A percentile compares a stretch with the other conserved stretches of the same genome.
These are phyloP conservation scores for Scleroderma bovista DNA, from an alignment of 768 basidiomycete genomes.

Conservation along the genomic window DNA sequence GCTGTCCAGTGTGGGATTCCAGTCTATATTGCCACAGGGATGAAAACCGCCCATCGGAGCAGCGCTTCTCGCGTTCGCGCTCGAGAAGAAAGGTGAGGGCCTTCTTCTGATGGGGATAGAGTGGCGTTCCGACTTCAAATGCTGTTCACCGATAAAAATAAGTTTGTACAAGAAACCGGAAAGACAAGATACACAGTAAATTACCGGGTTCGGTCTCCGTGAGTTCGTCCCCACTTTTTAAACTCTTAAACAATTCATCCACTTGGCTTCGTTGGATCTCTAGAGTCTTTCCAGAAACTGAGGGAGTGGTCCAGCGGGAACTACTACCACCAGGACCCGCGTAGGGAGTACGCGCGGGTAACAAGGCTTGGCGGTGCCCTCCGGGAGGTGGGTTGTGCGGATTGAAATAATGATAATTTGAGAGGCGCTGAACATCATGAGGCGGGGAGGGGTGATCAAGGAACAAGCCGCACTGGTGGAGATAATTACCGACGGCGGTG, in stretches of 20 bases:
- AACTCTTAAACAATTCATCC: slow-evolving; percentile 86
- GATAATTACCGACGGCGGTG: slow-evolving; percentile 68
- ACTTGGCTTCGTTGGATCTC: slow-evolving; percentile 92
- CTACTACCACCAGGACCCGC: slow-evolving; percentile 32
- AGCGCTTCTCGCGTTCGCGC: slow-evolving; percentile 64
- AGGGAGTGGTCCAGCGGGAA: slow-evolving; percentile 52
- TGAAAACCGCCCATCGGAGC: slow-evolving; percentile 54
- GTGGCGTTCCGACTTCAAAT: slow-evolving; percentile 68
- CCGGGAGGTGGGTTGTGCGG: slow-evolving; percentile 83
- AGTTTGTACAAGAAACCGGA: slow-evolving; percentile 5
- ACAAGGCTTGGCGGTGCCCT: slow-evolving; percentile 44
- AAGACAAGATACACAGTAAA: slow-evolving; percentile 26
- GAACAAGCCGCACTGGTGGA: slow-evolving; percentile 61
- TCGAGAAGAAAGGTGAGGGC: slow-evolving; percentile 93
- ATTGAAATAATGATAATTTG: slow-evolving; percentile 73
- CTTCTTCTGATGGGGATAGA: slow-evolving; percentile 98
- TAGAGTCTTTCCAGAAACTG: slow-evolving; percentile 66
- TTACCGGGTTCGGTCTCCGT: slow-evolving; percentile 80
- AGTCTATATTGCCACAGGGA: slow-evolving; percentile 64
- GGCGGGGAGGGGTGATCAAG: slow-evolving; percentile 77
- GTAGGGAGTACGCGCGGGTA: slow-evolving; percentile 39
- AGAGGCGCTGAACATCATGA: slow-evolving; percentile 55
- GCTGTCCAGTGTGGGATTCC: slow-evolving; percentile 42
- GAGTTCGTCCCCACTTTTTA: slow-evolving; percentile 85
- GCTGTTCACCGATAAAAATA: slow-evolving; percentile 34